Conservation (phyloP, 169 alveolate species). For the Babesia gibsoni region DNA sequence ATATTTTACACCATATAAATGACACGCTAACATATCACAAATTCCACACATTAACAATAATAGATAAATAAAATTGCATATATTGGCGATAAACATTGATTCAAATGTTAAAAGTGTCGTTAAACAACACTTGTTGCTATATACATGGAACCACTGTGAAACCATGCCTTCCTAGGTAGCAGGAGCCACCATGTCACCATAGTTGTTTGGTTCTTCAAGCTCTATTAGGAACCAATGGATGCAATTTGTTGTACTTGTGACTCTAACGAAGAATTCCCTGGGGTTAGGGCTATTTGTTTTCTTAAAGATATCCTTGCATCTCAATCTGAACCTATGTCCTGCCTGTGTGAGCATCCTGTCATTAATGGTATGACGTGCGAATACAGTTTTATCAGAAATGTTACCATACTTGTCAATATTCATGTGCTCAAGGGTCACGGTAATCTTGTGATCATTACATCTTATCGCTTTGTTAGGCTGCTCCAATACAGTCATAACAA, state of each 20-base stretch:
- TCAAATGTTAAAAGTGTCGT: too few relatives aligned
- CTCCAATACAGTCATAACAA: slow-evolving; percentile 17
- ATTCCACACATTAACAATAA: too few relatives aligned
- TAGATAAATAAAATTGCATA: too few relatives aligned
- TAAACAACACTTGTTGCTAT: too few relatives aligned
- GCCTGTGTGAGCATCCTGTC: too few relatives aligned
- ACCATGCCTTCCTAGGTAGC: too few relatives aligned
- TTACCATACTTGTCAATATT: not conserved
- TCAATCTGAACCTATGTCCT: slow-evolving; percentile 14
- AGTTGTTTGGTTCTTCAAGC: slow-evolving; percentile 33
- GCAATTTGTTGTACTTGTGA: not conserved
- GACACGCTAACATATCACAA: too few relatives aligned
- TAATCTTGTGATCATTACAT: not conserved
- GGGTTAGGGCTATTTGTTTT: not conserved
- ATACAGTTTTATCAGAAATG: not conserved
- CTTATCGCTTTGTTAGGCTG: too few relatives aligned
- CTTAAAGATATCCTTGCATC: not conserved
- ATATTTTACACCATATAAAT: too few relatives aligned
- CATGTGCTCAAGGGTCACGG: not conserved
- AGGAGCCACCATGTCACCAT: slow-evolving; percentile 21
- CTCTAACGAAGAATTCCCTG: not conserved
- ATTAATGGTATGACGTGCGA: too few relatives aligned
- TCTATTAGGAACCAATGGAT: not conserved
- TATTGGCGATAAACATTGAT: too few relatives aligned
- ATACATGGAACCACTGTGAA: too few relatives aligned